A percentile compares a stretch with the other conserved stretches of the same genome.
Conservation (phyloP, 1,139 yeast genomes). For the Magnusiomyces paraingens region DNA sequence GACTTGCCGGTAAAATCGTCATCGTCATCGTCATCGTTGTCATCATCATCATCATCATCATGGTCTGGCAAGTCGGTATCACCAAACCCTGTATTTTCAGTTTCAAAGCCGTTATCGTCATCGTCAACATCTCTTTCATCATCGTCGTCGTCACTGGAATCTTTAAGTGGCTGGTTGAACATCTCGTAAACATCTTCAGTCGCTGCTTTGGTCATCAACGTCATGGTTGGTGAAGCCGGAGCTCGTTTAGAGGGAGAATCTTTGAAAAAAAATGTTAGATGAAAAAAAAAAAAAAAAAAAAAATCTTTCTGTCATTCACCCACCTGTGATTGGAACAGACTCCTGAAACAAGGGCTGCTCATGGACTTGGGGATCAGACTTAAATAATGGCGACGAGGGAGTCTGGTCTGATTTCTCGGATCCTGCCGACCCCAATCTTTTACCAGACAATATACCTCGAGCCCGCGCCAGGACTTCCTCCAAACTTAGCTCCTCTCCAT, state of each 20-base stretch:
- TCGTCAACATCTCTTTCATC: conserved; percentile 24
- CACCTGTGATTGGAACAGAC: too few relatives aligned
- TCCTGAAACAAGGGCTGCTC: too few relatives aligned
- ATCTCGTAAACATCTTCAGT: conserved; percentile 66
- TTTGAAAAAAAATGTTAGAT: conserved; percentile 8
- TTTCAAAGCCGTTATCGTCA: conserved; percentile 17
- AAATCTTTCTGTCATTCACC: too few relatives aligned
- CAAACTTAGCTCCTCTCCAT: conserved; percentile 50
- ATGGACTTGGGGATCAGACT: conserved; percentile 18
- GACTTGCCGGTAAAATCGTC: too few relatives aligned
- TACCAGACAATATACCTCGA: conserved; percentile 20
- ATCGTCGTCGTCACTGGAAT: conserved; percentile 18
- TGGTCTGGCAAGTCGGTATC: too few relatives aligned
- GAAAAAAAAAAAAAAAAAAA: too few relatives aligned
- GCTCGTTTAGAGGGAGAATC: conserved; percentile 13
- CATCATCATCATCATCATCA: too few relatives aligned
- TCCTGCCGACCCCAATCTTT: too few relatives aligned
- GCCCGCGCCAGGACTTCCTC: conserved; percentile 54
- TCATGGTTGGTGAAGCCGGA: conserved; percentile 60
- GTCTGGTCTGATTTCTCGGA: conserved; percentile 1
- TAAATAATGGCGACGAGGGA: conserved; percentile 20
- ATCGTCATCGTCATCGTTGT: too few relatives aligned
- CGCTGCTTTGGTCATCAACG: conserved; percentile 70
- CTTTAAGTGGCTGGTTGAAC: conserved; percentile 59
- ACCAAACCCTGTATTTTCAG: not conserved